Evolutionary conservation across 345 rosid genomes (phyloP).

Genomic region (Carallia brachiata): DNA sequence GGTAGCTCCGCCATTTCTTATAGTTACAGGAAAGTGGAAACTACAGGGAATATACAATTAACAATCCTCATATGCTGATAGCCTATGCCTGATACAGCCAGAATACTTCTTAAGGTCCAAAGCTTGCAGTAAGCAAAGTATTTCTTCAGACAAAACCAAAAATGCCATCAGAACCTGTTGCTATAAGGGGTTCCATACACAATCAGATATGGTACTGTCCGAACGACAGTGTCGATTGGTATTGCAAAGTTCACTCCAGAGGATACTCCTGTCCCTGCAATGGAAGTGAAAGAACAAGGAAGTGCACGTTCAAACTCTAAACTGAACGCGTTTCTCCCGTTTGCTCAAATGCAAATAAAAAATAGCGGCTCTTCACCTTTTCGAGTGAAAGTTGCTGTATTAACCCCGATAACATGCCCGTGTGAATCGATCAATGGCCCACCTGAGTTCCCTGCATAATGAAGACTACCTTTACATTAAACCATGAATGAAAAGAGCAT

Average conservation of each 20-base stretch:
- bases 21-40: no score
- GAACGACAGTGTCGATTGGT: constrained; percentile 68
- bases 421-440: constrained; percentile 74
- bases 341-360: background rate
- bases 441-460: constrained; percentile 63
- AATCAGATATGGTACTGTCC: constrained; percentile 70
- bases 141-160: background rate
- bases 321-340: background rate
- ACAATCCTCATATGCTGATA: no score
- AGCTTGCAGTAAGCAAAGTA: no score
- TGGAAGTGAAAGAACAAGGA: background rate
- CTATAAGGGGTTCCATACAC: constrained; percentile 81
- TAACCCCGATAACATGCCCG: constrained; percentile 86
- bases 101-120: no score
- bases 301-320: background rate
- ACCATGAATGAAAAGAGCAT: background rate
- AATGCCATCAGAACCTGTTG: constrained; percentile 55
- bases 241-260: constrained; percentile 85
- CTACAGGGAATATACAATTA: no score
- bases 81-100: no score
- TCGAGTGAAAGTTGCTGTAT: constrained; percentile 83
- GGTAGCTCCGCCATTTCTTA: no score
- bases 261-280: constrained; percentile 75
- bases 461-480: background rate
- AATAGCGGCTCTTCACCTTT: constrained; percentile 44